Evolutionary conservation across 192 early-diverging fungal genomes (phyloP).

Genomic region (Mortierella antarctica): DNA sequence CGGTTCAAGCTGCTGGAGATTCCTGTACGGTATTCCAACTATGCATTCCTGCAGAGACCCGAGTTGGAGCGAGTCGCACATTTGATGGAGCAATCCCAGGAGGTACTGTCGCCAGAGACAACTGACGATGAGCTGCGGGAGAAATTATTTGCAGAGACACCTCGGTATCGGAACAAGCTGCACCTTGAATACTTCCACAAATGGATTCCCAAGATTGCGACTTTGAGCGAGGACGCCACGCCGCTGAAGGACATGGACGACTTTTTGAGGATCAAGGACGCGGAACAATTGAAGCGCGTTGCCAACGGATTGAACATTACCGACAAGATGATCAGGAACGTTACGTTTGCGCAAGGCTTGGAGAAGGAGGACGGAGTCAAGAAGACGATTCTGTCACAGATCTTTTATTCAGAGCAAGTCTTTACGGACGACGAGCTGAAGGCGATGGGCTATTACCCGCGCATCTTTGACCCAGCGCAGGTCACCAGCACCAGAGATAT

Average conservation of each 20-base stretch:
- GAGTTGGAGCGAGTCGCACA: conserved; percentile 10
- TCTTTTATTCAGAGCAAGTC: conserved; percentile 15
- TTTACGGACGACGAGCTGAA: conserved; percentile 26
- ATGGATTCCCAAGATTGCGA: conserved; percentile 21
- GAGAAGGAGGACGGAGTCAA: conserved; percentile 13
- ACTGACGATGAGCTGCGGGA: conserved; percentile 3
- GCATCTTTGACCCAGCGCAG: conserved; percentile 14
- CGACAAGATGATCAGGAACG: background rate
- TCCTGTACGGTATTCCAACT: background rate
- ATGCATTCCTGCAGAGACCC: background rate
- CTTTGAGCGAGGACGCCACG: conserved; percentile 8
- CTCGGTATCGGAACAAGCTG: conserved; percentile 11
- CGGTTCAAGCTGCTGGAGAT: conserved; percentile 30
- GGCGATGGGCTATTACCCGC: conserved; percentile 20
- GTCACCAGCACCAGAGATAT: background rate
- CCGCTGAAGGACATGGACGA: conserved; percentile 21
- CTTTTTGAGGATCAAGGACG: conserved; percentile 8
- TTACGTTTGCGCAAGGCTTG: background rate
- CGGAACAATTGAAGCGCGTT: conserved; percentile 9
- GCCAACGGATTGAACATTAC: conserved; percentile 15
- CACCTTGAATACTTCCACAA: conserved; percentile 28
- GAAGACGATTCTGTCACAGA: conserved; percentile 21
- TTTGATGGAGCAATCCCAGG: conserved; percentile 3
- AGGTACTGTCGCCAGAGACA: background rate
- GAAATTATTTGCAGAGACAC: background rate